Base-by-base conservation (phyloP, 305 asterid species). In the Coffea humblotiana region DNA sequence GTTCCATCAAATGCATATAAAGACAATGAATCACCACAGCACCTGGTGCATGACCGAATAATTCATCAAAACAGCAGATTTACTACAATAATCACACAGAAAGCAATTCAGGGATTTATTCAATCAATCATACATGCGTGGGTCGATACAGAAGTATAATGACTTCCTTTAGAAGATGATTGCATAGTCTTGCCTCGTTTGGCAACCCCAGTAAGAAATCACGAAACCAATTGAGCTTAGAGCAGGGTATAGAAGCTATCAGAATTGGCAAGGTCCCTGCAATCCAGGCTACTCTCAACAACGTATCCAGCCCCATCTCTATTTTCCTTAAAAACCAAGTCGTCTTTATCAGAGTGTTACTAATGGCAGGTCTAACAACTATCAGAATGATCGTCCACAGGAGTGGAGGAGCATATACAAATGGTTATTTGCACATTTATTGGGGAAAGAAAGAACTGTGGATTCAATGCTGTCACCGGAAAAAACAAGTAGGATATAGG, bases 121-220 rank as follows among this genome's bases (percentile, higher is more conserved):
- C 32, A 9, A 23, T 18, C 25, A 3, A 12, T 19, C 19, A 40
- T 11, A 40, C 16, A 40, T 13, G 6, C 11, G 19, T 8, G 56
- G n/a, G 9, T 37, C 14, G 14, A 29, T 23, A 1, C 16, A 71
- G 23, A 23, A 61, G 73, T 49, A 29, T 23, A 15, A 75, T 27
- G 27, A 78, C 97, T 89, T 76, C 92, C 97, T 66, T 77, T 80
- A 1, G 92, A 83, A 13, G 97, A 85, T 64, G 97, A 85, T 48
- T 90, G 91, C 88, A 88, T 71, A 47, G 84, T 90, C 84, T 93
- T 95, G 79, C 98, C 94, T 23, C 97, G 91, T 80, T 82, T 85
- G 19, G 90, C 85, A 58, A 91, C 49, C 79, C 85, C 43, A 84
- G 43, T 74, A 91, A 23, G 14, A 93, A 83, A 47, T 77, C 65